Evolutionary conservation across 495 filamentous ascomycete genomes (phyloP).

Genomic region (Penicillium crystallinum): DNA sequence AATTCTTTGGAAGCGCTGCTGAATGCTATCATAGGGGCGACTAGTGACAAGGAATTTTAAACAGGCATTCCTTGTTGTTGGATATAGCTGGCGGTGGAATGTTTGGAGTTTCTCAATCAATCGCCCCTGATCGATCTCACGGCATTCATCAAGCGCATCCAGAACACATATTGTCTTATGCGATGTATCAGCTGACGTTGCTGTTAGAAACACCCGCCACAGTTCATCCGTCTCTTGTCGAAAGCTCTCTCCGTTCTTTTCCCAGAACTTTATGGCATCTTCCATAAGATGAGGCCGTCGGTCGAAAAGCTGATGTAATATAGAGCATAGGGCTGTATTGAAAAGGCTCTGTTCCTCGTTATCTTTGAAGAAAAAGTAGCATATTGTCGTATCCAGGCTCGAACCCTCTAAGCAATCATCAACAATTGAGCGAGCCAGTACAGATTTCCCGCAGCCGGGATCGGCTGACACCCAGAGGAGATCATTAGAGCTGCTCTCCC

Average conservation of each 20-base stretch:
- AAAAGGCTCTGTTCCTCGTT: constrained; percentile 30
- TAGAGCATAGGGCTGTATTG: constrained; percentile 27
- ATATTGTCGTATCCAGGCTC: constrained; percentile 15
- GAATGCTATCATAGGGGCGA: constrained; percentile 37
- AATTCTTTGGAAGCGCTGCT: constrained; percentile 14
- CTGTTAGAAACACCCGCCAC: constrained; percentile 21
- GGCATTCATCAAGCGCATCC: constrained; percentile 42
- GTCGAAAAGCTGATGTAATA: constrained; percentile 39
- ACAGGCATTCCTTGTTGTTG: not conserved
- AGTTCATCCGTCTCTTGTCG: constrained; percentile 20
- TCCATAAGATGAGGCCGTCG: constrained; percentile 11
- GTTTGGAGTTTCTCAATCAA: constrained; percentile 20
- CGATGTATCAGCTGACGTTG: too few relatives aligned
- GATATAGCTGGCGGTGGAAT: not conserved
- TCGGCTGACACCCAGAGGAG: constrained; percentile 1
- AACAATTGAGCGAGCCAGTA: constrained; percentile 17
- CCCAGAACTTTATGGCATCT: constrained; percentile 21
- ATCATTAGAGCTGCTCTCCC: too few relatives aligned
- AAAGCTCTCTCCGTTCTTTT: constrained; percentile 21
- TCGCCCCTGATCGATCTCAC: constrained; percentile 8
- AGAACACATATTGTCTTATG: constrained; percentile 26
- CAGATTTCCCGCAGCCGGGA: constrained; percentile 44
- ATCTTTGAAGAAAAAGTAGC: constrained; percentile 48
- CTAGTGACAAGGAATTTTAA: constrained; percentile 43
- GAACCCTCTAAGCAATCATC: constrained; percentile 13